phyloP scores from a whole-genome alignment of 23 red algal species.

The Gracilaria domingensis region DNA sequence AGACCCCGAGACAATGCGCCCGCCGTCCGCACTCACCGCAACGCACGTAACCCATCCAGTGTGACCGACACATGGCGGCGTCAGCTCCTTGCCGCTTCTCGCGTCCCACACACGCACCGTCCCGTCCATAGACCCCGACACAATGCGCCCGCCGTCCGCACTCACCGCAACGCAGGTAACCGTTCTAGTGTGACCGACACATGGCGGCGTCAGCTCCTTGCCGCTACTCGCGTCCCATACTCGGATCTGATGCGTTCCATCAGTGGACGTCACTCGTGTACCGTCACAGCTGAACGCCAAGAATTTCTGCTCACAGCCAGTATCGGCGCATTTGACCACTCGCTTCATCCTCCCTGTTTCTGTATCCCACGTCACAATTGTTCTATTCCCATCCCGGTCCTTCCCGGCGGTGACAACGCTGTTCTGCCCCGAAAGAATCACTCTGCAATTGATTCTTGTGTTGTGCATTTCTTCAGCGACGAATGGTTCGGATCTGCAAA shows the following conservation, averaged over 20 bases:
- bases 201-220: constrained; percentile 11
- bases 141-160: too few species aligned
- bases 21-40: too few species aligned
- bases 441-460: neutral
- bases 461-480: neutral
- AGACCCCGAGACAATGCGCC: constrained; percentile 32
- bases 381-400: neutral
- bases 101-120: too few species aligned
- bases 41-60: too few species aligned
- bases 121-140: too few species aligned
- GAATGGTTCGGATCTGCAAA: neutral
- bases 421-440: neutral
- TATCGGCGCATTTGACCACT: neutral
- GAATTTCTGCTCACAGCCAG: neutral
- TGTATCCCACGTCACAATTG: constrained; percentile 3
- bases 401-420: neutral
- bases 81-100: too few species aligned
- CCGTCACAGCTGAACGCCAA: constrained; percentile 2
- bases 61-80: too few species aligned
- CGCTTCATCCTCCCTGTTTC: neutral
- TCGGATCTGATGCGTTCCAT: neutral
- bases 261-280: neutral
- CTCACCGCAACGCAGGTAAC: too few species aligned
- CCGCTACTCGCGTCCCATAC: neutral
- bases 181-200: neutral